Evolutionary conservation across 768 basidiomycete genomes (phyloP).

Genomic region (Termitomyces sp.): DNA sequence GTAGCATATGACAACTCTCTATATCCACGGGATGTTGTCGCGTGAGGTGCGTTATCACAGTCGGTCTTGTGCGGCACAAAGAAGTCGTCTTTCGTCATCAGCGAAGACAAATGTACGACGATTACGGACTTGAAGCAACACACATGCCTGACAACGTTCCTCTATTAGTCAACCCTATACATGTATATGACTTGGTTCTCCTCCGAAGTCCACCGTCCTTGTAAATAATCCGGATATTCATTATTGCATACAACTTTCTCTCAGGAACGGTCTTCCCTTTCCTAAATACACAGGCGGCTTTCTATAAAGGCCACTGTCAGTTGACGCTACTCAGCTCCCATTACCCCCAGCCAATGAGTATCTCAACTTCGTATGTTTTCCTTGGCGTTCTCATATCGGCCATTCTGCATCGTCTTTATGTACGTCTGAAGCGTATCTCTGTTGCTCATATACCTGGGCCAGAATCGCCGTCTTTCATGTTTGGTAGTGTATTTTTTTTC

Average conservation of each 20-base stretch:
- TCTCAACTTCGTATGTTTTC: conserved; percentile 3
- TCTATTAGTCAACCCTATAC: background rate
- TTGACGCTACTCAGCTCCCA: background rate
- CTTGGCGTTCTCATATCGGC: conserved; percentile 5
- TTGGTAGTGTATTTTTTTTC: conserved; percentile 21
- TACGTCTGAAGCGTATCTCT: conserved; percentile 24
- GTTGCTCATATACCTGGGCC: conserved; percentile 30
- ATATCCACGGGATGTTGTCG: background rate
- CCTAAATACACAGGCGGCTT: background rate
- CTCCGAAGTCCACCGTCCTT: background rate
- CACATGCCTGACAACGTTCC: background rate
- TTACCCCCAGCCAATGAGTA: conserved; percentile 6
- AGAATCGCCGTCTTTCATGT: conserved; percentile 30
- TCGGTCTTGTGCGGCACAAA: background rate
- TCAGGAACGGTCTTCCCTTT: background rate
- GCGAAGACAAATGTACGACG: conserved; percentile 4
- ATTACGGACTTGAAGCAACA: background rate
- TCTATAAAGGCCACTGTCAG: background rate
- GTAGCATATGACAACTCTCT: background rate
- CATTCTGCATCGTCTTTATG: conserved; percentile 22
- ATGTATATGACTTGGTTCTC: background rate
- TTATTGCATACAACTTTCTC: background rate
- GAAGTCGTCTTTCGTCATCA: conserved; percentile 10
- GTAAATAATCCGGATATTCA: background rate
- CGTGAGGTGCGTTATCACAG: background rate